phyloP scores from a whole-genome alignment of 768 basidiomycete species.

The Thelephora aurantiotincta region DNA sequence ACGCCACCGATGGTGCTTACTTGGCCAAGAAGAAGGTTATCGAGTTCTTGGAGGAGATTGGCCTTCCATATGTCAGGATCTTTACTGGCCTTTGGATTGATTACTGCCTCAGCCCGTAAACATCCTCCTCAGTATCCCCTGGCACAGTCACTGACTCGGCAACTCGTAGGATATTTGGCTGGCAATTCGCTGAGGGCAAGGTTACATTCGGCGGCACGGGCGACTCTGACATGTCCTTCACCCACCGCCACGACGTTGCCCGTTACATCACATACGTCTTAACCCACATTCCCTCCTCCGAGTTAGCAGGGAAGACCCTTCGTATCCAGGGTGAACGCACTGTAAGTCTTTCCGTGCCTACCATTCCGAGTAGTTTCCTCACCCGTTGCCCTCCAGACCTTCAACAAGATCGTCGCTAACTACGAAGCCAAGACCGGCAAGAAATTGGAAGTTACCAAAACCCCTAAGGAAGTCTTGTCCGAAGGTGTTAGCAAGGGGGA shows the following conservation, averaged over 20 bases:
- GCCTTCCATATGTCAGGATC: slow-evolving; percentile 9
- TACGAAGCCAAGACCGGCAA: slow-evolving; percentile 6
- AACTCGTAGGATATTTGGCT: background rate
- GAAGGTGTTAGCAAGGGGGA: slow-evolving; percentile 3
- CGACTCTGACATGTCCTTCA: slow-evolving; percentile 6
- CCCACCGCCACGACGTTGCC: slow-evolving; percentile 10
- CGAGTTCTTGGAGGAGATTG: slow-evolving; percentile 6
- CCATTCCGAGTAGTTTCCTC: background rate
- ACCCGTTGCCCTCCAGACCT: slow-evolving; percentile 1
- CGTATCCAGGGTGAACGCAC: slow-evolving; percentile 4
- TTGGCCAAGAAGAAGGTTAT: slow-evolving; percentile 4
- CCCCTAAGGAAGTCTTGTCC: slow-evolving; percentile 5
- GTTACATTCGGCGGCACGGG: slow-evolving; percentile 8
- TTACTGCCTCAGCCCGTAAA: slow-evolving; percentile 5
- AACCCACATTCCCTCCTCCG: slow-evolving; percentile 4
- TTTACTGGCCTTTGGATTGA: slow-evolving; percentile 7
- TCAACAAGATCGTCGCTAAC: slow-evolving; percentile 10
- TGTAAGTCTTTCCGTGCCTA: background rate
- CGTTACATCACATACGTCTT: slow-evolving; percentile 10
- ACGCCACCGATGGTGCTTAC: slow-evolving; percentile 1
- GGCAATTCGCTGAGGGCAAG: slow-evolving; percentile 7
- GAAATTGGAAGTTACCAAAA: slow-evolving; percentile 6
- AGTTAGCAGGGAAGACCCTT: slow-evolving; percentile 5
- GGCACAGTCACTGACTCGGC: background rate
- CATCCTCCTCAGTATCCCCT: background rate